Conservation (phyloP, 2,329 filamentous ascomycete species). For the Fusarium pseudonygamai region DNA sequence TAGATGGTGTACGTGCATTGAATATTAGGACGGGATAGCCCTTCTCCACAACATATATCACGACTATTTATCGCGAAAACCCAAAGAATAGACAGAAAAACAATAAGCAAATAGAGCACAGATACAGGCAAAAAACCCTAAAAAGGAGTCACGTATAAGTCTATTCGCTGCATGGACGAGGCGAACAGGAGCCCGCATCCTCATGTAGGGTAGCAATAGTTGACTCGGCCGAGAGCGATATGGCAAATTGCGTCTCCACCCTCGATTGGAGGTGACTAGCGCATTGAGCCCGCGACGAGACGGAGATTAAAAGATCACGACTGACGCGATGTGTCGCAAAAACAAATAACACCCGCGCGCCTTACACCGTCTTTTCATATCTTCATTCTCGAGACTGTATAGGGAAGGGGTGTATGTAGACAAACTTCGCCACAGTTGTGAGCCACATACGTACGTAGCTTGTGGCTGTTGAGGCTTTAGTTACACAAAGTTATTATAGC, state of each 20-base stretch:
- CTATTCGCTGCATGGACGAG: neutral
- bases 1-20: neutral
- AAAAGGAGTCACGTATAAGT: neutral
- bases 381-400: neutral
- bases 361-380: slow-evolving; percentile 36
- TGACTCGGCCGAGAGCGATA: slow-evolving; percentile 27
- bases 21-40: too few species aligned
- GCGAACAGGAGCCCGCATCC: neutral
- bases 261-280: neutral
- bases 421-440: neutral
- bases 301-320: slow-evolving; percentile 29
- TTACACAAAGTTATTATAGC: neutral
- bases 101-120: neutral
- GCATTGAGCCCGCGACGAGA: slow-evolving; percentile 22
- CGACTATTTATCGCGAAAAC: neutral
- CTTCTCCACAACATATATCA: neutral
- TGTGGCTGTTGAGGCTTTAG: neutral
- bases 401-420: slow-evolving; percentile 1
- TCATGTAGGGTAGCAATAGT: slow-evolving; percentile 26
- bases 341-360: slow-evolving; percentile 16
- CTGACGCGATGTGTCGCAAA: slow-evolving; percentile 7
- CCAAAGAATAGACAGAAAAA: neutral
- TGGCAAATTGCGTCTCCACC: slow-evolving; percentile 26
- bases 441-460: neutral
- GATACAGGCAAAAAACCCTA: neutral